Evolutionary conservation across 202 grass and related monocot species (phyloP).

Genomic region (Elaeis oleifera): DNA sequence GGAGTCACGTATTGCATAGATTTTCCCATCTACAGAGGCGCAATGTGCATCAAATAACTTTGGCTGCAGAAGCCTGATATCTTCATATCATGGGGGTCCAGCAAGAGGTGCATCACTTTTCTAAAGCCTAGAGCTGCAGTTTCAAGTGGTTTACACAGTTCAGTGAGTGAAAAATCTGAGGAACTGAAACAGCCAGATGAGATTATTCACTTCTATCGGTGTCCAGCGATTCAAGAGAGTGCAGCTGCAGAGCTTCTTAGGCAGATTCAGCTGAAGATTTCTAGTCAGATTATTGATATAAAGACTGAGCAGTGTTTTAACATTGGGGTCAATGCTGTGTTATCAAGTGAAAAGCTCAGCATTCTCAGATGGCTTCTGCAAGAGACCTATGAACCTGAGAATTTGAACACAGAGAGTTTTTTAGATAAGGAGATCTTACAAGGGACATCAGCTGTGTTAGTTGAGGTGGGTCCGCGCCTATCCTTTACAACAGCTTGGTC

Average conservation of each 20-base stretch:
- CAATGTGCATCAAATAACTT: conserved; percentile 22
- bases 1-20: no score
- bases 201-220: conserved; percentile 64
- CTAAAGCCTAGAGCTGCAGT: conserved; percentile 20
- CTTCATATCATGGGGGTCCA: conserved; percentile 19
- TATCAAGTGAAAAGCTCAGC: conserved; percentile 49
- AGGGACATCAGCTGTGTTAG: conserved; percentile 26
- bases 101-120: conserved; percentile 5
- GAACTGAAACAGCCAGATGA: conserved; percentile 12
- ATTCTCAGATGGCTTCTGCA: conserved; percentile 73
- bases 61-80: conserved; percentile 20
- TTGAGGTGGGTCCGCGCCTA: conserved; percentile 89
- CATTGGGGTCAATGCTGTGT: conserved; percentile 36
- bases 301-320: conserved; percentile 89
- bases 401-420: conserved; percentile 53
- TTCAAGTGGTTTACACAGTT: conserved; percentile 40
- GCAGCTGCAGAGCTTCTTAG: conserved; percentile 52
- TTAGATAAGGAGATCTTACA: conserved; percentile 45
- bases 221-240: conserved; percentile 78
- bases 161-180: conserved; percentile 32
- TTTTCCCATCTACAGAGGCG: no score
- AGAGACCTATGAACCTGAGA: conserved; percentile 87
- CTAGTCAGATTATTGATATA: conserved; percentile 56
- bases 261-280: conserved; percentile 72
- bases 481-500: conserved; percentile 91